Evolutionary conservation across 495 filamentous ascomycete species (phyloP), one percentile per base, ranked within the genome.

Genomic region (Daldinia concentrica): DNA sequence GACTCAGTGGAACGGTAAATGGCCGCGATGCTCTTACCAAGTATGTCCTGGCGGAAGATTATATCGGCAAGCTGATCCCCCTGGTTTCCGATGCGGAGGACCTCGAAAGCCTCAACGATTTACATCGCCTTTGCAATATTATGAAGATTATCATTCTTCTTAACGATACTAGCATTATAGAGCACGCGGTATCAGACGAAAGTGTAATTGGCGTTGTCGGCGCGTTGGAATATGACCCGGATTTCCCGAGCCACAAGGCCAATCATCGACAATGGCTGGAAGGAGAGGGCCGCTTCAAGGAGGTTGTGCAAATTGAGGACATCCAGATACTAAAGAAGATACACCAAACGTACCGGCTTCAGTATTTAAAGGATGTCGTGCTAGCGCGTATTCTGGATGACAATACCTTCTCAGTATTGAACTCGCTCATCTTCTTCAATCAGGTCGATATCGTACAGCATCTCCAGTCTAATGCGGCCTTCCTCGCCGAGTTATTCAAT

Each of bases 301-400:
- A 99, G 83, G 96, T 99, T 24, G 94, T 99, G 9, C 91, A 87
- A 48, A 97, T 98, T 64, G 90, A 93, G 71, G 92, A 97, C 63
- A 83, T 86, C 12, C 78, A 86, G 15, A 92, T 98, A 64, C 88
- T 89, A 70, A 90, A 88, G 74, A 98, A 98, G 84, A 99, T 99
- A 37, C 94, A 97, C 72, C 90, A 91, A 78, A 98, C 95, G 1
- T 99, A 96, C 83, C 92, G 95, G 58, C 81, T 99, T 19, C 95
- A 97, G 75, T 99, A 99, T 77, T 84, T 99, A n/a, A 99, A 98
- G 79, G 95, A 99, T 73, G 95, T 99, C 58, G 95, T 99, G 5
- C 86, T 99, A 45, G 95, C 95, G 26, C 90, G 95, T 54, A 98
- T 98, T 65, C 85, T 99, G 43, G 95, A 99, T 79, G 95, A 99